These are phyloP conservation scores for Chaetomium tenue DNA, from an alignment of 495 filamentous ascomycete genomes.

Conservation along the genomic window DNA sequence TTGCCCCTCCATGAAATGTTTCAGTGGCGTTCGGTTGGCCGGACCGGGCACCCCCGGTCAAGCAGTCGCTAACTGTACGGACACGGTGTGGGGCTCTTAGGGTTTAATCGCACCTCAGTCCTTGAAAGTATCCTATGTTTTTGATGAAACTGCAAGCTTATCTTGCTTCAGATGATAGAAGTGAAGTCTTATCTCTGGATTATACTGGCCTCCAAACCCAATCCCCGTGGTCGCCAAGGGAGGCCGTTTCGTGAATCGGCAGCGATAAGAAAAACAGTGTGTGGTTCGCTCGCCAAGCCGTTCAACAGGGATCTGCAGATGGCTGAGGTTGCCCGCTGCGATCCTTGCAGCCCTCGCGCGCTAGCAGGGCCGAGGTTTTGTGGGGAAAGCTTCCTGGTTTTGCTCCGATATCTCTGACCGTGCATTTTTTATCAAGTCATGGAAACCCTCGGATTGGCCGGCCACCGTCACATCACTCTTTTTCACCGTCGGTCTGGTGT, in stretches of 20 bases:
- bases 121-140: not conserved
- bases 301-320: not conserved
- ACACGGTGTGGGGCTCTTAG: conserved; percentile 11
- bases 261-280: not conserved
- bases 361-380: conserved; percentile 6
- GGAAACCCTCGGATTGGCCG: conserved; percentile 28
- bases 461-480: not conserved
- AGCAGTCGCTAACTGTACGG: conserved; percentile 13
- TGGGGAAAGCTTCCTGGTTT: not conserved
- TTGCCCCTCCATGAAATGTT: conserved; percentile 11
- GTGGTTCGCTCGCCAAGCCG: not conserved
- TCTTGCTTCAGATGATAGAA: too few relatives aligned
- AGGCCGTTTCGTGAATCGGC: not conserved
- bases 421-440: conserved; percentile 24
- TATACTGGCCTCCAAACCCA: not conserved
- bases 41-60: conserved; percentile 4
- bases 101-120: conserved; percentile 1
- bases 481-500: conserved; percentile 15
- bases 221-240: not conserved
- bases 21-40: not conserved
- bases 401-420: conserved; percentile 5
- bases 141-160: too few relatives aligned
- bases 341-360: not conserved
- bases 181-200: too few relatives aligned
- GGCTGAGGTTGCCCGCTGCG: not conserved